A percentile compares a stretch with the other conserved stretches of the same genome.
Evolutionary conservation across 257 asterid species (phyloP).

Genomic region (Solanum gandarillasii): DNA sequence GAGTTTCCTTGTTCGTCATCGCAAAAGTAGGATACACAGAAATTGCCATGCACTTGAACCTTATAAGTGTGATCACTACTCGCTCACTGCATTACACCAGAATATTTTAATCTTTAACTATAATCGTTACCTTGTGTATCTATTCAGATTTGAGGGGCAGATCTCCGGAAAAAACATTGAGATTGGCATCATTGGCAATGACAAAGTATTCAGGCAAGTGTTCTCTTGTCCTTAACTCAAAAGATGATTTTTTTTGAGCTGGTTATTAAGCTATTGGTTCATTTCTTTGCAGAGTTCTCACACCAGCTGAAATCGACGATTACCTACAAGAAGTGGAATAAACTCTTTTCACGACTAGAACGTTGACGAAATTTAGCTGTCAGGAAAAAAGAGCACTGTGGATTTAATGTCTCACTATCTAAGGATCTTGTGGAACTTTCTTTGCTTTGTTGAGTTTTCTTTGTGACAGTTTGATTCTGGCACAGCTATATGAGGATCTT

Average conservation of each 20-base stretch:
- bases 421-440: neutral
- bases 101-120: neutral
- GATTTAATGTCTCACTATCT: neutral
- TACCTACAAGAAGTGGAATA: conserved; percentile 92
- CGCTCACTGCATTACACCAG: neutral
- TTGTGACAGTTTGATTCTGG: neutral
- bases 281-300: conserved; percentile 58
- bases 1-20: neutral
- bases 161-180: conserved; percentile 92
- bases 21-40: neutral
- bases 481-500: neutral
- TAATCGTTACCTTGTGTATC: neutral
- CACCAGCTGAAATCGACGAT: conserved; percentile 87
- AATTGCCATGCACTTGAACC: neutral
- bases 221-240: neutral
- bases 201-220: conserved; percentile 63
- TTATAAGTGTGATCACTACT: neutral
- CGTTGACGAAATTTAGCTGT: neutral
- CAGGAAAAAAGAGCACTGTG: neutral
- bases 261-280: neutral
- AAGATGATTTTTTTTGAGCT: neutral
- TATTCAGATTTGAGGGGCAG: conserved; percentile 88
- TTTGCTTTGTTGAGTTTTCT: neutral
- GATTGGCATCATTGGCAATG: conserved; percentile 91
- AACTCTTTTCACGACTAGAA: neutral